A percentile compares a stretch with the other conserved stretches of the same genome.
Evolutionary conservation across 306 rosid species (phyloP).

Genomic region (Prunus kanzakura): DNA sequence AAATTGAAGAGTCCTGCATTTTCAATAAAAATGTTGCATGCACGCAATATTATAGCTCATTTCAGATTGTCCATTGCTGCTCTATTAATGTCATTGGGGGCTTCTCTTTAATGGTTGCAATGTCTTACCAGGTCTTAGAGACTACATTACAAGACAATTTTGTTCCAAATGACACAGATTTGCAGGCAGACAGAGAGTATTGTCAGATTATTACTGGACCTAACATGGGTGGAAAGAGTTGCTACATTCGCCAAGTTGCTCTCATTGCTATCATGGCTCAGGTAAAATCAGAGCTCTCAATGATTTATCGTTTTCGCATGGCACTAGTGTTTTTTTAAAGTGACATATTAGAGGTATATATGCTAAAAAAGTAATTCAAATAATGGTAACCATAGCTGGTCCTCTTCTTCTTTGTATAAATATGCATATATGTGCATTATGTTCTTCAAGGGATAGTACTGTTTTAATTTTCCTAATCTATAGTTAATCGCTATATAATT

Average conservation of each 20-base stretch:
- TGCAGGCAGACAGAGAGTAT: slow-evolving; percentile 62
- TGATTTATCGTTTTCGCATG: too few relatives aligned
- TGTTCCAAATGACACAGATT: slow-evolving; percentile 85
- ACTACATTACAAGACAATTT: slow-evolving; percentile 70
- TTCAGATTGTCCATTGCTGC: not conserved
- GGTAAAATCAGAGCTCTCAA: slow-evolving; percentile 41
- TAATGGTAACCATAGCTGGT: not conserved
- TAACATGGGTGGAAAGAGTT: slow-evolving; percentile 98
- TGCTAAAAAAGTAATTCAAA: not conserved
- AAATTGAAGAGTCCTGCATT: not conserved
- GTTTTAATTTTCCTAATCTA: not conserved
- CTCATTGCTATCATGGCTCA: slow-evolving; percentile 90
- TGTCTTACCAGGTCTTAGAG: slow-evolving; percentile 71
- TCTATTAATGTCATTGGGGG: not conserved
- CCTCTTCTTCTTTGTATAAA: not conserved
- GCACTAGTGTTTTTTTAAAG: not conserved
- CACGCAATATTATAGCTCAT: too few relatives aligned
- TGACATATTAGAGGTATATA: not conserved
- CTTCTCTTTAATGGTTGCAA: slow-evolving; percentile 27
- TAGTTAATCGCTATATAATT: not conserved
- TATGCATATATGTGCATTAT: not conserved
- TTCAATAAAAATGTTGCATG: not conserved
- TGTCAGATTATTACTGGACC: slow-evolving; percentile 97
- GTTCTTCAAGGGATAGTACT: not conserved
- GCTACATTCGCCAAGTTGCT: slow-evolving; percentile 97